phyloP scores from a whole-genome alignment of 2,329 filamentous ascomycete species.

The Magnaporthales sp. region DNA sequence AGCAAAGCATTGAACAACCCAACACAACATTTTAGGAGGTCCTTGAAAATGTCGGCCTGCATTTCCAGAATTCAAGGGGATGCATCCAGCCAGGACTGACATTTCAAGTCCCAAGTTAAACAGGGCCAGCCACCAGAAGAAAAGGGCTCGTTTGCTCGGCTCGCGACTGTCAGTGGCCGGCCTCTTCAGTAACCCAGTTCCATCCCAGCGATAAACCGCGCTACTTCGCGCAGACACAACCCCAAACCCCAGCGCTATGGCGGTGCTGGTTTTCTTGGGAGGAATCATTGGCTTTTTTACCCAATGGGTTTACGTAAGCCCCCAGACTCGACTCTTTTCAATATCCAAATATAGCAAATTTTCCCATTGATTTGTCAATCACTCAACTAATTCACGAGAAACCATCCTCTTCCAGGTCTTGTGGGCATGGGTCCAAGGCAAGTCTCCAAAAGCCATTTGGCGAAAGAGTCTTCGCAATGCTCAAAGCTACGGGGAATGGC shows the following conservation, averaged over 20 bases:
- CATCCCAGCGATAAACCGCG: not conserved
- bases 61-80: not conserved
- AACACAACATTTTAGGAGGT: not conserved
- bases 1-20: not conserved
- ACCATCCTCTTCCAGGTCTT: not conserved
- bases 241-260: not conserved
- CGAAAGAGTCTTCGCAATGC: constrained; percentile 58
- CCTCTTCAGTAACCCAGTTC: not conserved
- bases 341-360: not conserved
- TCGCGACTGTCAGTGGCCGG: not conserved
- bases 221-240: not conserved
- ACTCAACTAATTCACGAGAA: not conserved
- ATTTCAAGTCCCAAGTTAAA: not conserved
- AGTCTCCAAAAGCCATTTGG: constrained; percentile 34
- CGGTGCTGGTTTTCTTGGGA: not conserved
- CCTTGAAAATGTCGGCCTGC: not conserved
- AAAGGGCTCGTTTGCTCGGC: not conserved
- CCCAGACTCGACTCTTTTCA: not conserved
- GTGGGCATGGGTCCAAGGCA: not conserved
- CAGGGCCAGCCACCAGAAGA: not conserved
- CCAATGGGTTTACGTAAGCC: not conserved
- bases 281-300: not conserved
- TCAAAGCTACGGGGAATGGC: constrained; percentile 74
- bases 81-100: not conserved
- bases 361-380: not conserved